Evolutionary conservation across 176 grass and related monocot genomes (phyloP).

Genomic region (Hyparrhenia diplandra): DNA sequence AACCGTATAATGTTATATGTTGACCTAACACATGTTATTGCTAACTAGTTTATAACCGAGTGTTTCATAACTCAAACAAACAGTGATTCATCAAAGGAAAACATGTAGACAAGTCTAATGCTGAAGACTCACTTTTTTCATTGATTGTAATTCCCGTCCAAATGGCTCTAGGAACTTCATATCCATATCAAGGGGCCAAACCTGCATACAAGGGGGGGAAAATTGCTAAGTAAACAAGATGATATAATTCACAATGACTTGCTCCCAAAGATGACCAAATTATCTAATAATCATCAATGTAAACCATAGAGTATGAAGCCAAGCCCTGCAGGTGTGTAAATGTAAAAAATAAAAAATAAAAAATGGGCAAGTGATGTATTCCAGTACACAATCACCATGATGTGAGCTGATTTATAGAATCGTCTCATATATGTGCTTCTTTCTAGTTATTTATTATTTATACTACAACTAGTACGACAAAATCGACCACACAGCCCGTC

Average conservation of each 20-base stretch:
- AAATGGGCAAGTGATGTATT: neutral
- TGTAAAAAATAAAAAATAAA: neutral
- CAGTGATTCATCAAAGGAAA: neutral
- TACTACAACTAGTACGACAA: neutral
- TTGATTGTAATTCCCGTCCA: conserved; percentile 57
- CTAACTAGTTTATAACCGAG: neutral
- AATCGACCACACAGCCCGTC: neutral
- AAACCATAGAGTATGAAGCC: neutral
- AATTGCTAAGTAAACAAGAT: neutral
- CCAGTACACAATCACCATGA: neutral
- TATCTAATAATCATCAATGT: neutral
- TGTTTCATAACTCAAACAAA: conserved; percentile 15
- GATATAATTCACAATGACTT: neutral
- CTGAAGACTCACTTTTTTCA: conserved; percentile 65
- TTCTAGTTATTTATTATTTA: neutral
- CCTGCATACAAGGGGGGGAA: conserved; percentile 46
- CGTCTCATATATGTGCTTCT: neutral
- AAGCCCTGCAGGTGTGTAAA: neutral
- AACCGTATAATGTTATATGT: neutral
- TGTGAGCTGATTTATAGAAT: neutral
- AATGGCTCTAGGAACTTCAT: conserved; percentile 84
- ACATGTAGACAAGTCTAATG: neutral
- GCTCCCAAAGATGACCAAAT: neutral
- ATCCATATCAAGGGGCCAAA: conserved; percentile 84
- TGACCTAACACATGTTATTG: neutral